Base-by-base conservation (phyloP, 305 asterid genomes). In the Fraxinus albicans region DNA sequence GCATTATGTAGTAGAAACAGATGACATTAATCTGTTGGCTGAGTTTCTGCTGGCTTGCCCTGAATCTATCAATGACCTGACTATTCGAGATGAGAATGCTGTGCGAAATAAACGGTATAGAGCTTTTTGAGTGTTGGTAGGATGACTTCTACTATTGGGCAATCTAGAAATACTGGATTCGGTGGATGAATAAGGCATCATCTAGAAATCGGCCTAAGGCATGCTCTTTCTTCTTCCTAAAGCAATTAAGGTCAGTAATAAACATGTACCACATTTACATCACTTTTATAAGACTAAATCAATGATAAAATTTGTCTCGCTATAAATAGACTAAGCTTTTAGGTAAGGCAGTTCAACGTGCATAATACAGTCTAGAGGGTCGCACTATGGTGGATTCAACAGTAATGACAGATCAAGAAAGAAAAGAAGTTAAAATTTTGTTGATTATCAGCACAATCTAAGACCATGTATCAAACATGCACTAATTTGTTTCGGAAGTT, bases 61-160 rank as follows among this genome's bases (percentile, higher is more conserved):
- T 7, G 25, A 34, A 33, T 77, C 77, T 3, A 63, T 81, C 42
- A 2, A 17, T 10, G 81, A 76, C 38, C 17, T 12, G 53, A 44
- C 77, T 5, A 55, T 76, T 25, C 76, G 69, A 60, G 53, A 79
- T 10, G 84, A 81, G 58, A 81, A 42, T 12, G 80, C 77, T 1
- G 67, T 81, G 44, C 70, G 0, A 38, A 72, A 47, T 9, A 6
- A 69, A 50, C 34, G 36, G 4, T 3, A 19, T 1, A 17, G 33
- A 33, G 84, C 84, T 75, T 81, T 81, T 27, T 23, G 21, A 36
- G 84, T 81, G 73, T 58, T 81, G 27, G 12, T 76, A 5, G 84
- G 69, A 6, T 38, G 76, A 76, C 50, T 42, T 42, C 50, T 42
- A 9, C 50, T 9, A 42, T 42, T 42, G 50, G 8, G 50, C 50